Evolutionary conservation across 805 yeast genomes (phyloP), one percentile per base, ranked within the genome.

Genomic region (Myxozyma monticola): DNA sequence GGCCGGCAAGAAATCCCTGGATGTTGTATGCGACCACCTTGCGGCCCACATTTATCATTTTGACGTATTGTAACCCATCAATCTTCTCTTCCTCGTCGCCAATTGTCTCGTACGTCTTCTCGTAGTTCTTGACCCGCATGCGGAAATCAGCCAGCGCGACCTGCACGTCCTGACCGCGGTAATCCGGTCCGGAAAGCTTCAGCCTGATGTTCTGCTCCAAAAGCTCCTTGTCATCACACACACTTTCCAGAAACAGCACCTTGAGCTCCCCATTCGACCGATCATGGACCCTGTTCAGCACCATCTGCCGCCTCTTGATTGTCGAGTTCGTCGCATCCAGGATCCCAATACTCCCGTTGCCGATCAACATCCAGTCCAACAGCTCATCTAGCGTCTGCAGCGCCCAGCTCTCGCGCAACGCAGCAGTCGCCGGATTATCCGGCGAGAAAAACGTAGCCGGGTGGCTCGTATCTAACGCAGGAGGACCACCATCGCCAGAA

Each of bases 41-140:
- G 62, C 87, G 82, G 6, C 99, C 98, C 9, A 90, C 97, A 67
- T 91, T 91, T 49, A 91, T 88, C 95, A 91, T 89, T 68, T 91
- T 89, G 58, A 90, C 87, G 62, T 89, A 93, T 65, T 88, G 96
- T 61, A 81, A 82, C 12, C 79, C 79, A 15, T 74, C 77, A 34
- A 84, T 71, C 38, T 75, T 72, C 48, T 78, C 79, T 63, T 84
- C 91, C 17, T 74, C 78, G 38, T 87, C 95, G 57, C 85, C 95
- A 31, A 91, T 84, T 1, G 96, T 85, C 67, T 93, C 90, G 68
- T 91, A 91, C 1, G 91, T 96, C 65, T 76, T 79, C 65, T 89
- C 91, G 66, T 91, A 91, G 64, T 91, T 91, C 31, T 74, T 70
- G 54, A 91, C 75, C 51, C 99, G 77, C 43, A 84, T 84, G 47